Evolutionary conservation across 108 stramenopile species (phyloP).

Genomic region (Craspedostauros australis): DNA sequence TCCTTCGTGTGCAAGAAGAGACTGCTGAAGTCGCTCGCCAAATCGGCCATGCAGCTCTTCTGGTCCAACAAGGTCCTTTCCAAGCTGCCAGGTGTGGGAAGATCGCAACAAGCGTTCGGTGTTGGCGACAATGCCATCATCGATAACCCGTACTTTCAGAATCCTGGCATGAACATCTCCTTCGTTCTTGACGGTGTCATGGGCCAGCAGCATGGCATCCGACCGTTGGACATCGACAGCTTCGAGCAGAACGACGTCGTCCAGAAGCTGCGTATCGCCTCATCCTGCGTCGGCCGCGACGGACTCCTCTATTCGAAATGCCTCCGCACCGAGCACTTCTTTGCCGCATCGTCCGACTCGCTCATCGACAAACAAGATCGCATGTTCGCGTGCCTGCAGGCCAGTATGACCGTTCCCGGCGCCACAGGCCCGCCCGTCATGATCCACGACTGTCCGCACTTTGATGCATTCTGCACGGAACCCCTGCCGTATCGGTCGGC

Average conservation of each 20-base stretch:
- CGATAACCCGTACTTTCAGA: no score
- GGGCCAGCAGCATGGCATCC: constrained; percentile 54
- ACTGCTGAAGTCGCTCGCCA: constrained; percentile 16
- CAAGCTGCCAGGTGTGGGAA: no score
- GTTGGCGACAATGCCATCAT: no score
- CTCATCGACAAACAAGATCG: constrained; percentile 13
- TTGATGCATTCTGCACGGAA: constrained; percentile 84
- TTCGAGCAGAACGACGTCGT: constrained; percentile 49
- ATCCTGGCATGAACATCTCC: constrained; percentile 62
- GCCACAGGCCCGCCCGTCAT: constrained; percentile 63
- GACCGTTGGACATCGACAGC: constrained; percentile 70
- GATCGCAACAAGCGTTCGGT: no score
- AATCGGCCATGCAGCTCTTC: no score
- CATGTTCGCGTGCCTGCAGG: constrained; percentile 69
- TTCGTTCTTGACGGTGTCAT: constrained; percentile 73
- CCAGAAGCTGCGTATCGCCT: constrained; percentile 59
- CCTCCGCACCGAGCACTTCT: constrained; percentile 63
- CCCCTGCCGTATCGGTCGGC: constrained; percentile 73
- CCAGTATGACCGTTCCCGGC: constrained; percentile 82
- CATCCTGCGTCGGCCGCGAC: constrained; percentile 44
- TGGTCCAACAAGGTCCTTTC: no score
- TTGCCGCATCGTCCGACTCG: constrained; percentile 27
- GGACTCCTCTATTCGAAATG: constrained; percentile 42
- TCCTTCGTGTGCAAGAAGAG: constrained; percentile 62
- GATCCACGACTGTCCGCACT: constrained; percentile 14